A percentile compares a stretch with the other conserved stretches of the same genome.
Evolutionary conservation across 208 protist species (phyloP).

Genomic region (Wallacemonas rigidus): DNA sequence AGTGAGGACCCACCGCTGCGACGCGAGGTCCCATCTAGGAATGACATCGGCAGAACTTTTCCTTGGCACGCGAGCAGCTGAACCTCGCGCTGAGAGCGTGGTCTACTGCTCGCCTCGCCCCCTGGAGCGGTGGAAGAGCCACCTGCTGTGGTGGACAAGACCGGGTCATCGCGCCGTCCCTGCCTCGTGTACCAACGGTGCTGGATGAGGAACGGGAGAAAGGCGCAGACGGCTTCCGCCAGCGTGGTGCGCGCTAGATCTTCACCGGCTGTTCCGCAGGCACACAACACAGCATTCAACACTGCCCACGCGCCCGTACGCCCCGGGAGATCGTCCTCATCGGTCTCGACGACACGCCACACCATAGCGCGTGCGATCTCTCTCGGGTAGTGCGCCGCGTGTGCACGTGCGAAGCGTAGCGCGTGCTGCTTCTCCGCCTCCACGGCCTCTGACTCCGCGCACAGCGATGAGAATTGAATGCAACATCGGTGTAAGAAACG

Average conservation of each 20-base stretch:
- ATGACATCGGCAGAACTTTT: slow-evolving; percentile 60
- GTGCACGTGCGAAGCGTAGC: slow-evolving; percentile 62
- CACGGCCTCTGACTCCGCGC: slow-evolving; percentile 44
- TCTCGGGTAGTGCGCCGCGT: slow-evolving; percentile 55
- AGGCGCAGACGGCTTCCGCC: slow-evolving; percentile 63
- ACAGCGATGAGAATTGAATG: slow-evolving; percentile 76
- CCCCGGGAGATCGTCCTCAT: slow-evolving; percentile 42
- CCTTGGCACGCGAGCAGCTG: slow-evolving; percentile 18
- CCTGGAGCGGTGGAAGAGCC: not conserved
- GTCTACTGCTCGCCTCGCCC: not conserved
- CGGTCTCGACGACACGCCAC: slow-evolving; percentile 84
- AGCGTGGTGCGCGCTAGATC: slow-evolving; percentile 57
- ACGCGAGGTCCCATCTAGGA: slow-evolving; percentile 45
- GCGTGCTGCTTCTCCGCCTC: slow-evolving; percentile 61
- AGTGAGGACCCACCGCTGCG: slow-evolving; percentile 5
- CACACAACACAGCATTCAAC: slow-evolving; percentile 61
- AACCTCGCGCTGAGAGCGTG: not conserved
- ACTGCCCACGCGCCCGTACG: slow-evolving; percentile 75
- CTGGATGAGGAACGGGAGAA: slow-evolving; percentile 71
- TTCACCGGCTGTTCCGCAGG: slow-evolving; percentile 55
- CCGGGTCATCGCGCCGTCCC: slow-evolving; percentile 11
- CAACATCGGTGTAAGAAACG: slow-evolving; percentile 83
- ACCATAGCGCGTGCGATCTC: slow-evolving; percentile 77
- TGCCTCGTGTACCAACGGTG: slow-evolving; percentile 66
- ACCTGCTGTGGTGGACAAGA: not conserved